Conservation (phyloP, 352 stramenopile genomes). For the Phytophthora idaei region DNA sequence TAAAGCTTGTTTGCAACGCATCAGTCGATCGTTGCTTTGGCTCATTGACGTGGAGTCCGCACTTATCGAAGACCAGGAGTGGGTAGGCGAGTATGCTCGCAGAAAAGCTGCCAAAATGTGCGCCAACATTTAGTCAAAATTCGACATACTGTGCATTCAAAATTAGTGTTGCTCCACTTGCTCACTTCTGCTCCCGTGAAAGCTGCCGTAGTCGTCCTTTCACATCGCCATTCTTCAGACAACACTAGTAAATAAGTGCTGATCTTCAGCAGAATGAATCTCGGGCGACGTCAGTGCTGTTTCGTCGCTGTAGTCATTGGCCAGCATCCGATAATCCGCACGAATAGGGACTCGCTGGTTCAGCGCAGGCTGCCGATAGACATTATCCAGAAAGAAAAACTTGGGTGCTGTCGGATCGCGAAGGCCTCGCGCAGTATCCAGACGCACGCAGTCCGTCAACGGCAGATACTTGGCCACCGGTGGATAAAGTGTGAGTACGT, state of each 20-base stretch:
- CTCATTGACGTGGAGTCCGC: slow-evolving; percentile 53
- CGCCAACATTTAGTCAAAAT: slow-evolving; percentile 32
- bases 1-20: slow-evolving; percentile 51
- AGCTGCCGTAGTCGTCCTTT: slow-evolving; percentile 13
- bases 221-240: slow-evolving; percentile 20
- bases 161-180: background rate
- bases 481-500: slow-evolving; percentile 61
- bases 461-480: slow-evolving; percentile 65
- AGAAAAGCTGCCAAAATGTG: slow-evolving; percentile 48
- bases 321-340: slow-evolving; percentile 67
- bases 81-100: slow-evolving; percentile 37
- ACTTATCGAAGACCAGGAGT: slow-evolving; percentile 51
- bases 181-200: background rate
- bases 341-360: slow-evolving; percentile 51
- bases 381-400: slow-evolving; percentile 72
- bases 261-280: slow-evolving; percentile 43
- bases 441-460: slow-evolving; percentile 57
- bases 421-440: slow-evolving; percentile 51
- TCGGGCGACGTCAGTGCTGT: slow-evolving; percentile 48
- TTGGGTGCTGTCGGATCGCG: slow-evolving; percentile 31
- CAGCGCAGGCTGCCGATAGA: slow-evolving; percentile 79
- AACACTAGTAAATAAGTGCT: slow-evolving; percentile 48
- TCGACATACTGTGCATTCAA: slow-evolving; percentile 3
- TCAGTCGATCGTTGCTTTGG: slow-evolving; percentile 60
- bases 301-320: slow-evolving; percentile 39